Base-by-base conservation (phyloP, 2,329 filamentous ascomycete species). In the Trichoderma simmonsii region DNA sequence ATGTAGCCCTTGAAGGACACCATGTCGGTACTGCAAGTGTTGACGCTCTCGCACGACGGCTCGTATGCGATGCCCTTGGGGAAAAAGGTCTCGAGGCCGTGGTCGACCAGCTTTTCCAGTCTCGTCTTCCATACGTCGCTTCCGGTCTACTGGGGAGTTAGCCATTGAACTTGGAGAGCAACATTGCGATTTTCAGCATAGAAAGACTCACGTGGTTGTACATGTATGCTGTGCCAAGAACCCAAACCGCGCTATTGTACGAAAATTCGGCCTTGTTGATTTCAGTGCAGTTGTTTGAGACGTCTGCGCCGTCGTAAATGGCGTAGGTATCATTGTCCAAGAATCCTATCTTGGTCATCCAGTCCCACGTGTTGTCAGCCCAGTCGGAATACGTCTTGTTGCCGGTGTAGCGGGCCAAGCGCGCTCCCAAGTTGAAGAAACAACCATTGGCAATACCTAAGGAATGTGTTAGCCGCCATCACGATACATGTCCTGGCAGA, bases 331-430 rank as follows among this genome's bases (percentile, higher is more conserved):
- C 79, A 48, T 84, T 83, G 73, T 91, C 88, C 68, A 94, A 86
- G 73, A 91, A 86, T 3, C 86, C 86, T 2, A 91, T 82, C 3
- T 77, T 77, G 39, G 79, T 79, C 15, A 89, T 85, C 88, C 92
- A 91, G 56, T 92, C 84, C 82, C 87, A 93, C 0, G 86, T 85
- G 77, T 86, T 88, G 71, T 86, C 85, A 1, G 91, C 91, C 85
- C 89, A 90, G 6, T 90, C 83, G 3, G 85, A 83, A 75, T 93
- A 93, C 0, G 90, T 91, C 1, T 83, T 76, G 76, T 93, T 92
- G 36, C 83, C 83, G 0, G 91, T 93, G 80, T 93, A 94, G 11
- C 90, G 86, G 0, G 90, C 92, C 12, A 95, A 85, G 9, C 93
- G 88, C 18, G 92, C 88, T n/a, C 86, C 88, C 24, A 91, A 80